A percentile compares a stretch with the other conserved stretches of the same genome.
phyloP scores from a whole-genome alignment of 1,284 basidiomycete species.

The Ganoderma sinense region DNA sequence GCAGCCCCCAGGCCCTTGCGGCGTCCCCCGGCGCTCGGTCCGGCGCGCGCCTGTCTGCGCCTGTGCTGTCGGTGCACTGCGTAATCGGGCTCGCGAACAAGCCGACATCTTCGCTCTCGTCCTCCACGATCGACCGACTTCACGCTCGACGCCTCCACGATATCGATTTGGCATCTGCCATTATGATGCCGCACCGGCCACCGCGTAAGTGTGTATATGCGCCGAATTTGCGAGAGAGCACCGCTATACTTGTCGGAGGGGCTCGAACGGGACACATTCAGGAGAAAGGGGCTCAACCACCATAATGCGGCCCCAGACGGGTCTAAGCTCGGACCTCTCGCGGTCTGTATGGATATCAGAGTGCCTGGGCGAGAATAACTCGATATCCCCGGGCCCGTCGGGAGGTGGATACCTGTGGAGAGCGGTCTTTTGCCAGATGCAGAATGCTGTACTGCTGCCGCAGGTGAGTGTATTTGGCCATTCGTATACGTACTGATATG shows the following conservation, averaged over 20 bases:
- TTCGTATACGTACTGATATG: neutral
- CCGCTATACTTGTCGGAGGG: neutral
- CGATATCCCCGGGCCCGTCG: no score
- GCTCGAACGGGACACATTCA: neutral
- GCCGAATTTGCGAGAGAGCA: neutral
- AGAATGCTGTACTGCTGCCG: neutral
- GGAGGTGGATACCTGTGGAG: neutral
- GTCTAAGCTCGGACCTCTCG: neutral
- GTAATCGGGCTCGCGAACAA: conserved; percentile 5
- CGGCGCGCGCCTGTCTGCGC: neutral
- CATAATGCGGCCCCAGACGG: no score
- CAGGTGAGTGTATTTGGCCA: conserved; percentile 7
- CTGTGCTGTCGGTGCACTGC: neutral
- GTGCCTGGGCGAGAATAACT: no score
- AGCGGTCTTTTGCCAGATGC: neutral
- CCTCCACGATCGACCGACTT: conserved; percentile 2
- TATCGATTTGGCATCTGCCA: neutral
- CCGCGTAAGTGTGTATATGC: neutral
- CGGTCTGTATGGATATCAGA: no score
- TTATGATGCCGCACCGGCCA: neutral
- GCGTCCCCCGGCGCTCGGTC: neutral
- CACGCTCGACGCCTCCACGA: neutral
- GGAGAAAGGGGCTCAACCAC: neutral
- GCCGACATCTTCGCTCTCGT: conserved; percentile 6
- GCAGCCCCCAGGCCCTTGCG: neutral